Evolutionary conservation across 2,329 filamentous ascomycete species (phyloP), one percentile per base, ranked within the genome.

Genomic region (Trichoderma guizhouense): DNA sequence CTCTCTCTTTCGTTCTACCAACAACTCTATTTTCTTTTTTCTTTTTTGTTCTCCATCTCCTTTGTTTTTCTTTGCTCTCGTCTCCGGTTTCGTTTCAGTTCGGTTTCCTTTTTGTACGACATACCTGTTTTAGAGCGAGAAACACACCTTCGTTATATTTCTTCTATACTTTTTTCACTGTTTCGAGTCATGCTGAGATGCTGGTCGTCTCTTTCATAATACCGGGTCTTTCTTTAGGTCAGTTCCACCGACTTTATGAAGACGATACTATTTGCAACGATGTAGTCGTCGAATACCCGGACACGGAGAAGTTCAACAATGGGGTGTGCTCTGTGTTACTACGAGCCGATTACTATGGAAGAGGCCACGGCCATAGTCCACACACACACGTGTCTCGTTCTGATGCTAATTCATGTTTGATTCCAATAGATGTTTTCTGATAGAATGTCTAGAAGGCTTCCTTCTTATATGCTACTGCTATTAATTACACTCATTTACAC

Each of bases 371-470:
- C 14, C 5, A 36, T 36, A 36, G 34, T 36, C 5, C 14, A 36
- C 34, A 36, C 8, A 18, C 26, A 28, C 11, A 21, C 15, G 14
- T 30, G 26, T 61, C 43, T 51, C 9, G 7, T 26, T 21, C 26
- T 28, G 14, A 28, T 34, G 55, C 71, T 72, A 30, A 72, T 57
- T 36, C 12, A 3, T 53, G 47, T 5, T 51, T 36, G 24, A 51
- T n/a, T 32, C 64, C 74, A 58, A n/a, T 71, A 84, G 83, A 85
- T 84, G 81, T 81, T 79, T 77, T 76, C 77, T 75, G 76, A 78
- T 81, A 85, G 80, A 79, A 85, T 85, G 84, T 82, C 82, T 77
- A 75, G 73, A 72, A 78, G 78, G 80, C 79, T 81, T 72, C 74
- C 73, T 71, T 69, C 71, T 66, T 74, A 76, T 72, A 67, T 74